Conservation (phyloP, 2,329 filamentous ascomycete species). For the Ophiocordyceps polyrhachis-furcata region DNA sequence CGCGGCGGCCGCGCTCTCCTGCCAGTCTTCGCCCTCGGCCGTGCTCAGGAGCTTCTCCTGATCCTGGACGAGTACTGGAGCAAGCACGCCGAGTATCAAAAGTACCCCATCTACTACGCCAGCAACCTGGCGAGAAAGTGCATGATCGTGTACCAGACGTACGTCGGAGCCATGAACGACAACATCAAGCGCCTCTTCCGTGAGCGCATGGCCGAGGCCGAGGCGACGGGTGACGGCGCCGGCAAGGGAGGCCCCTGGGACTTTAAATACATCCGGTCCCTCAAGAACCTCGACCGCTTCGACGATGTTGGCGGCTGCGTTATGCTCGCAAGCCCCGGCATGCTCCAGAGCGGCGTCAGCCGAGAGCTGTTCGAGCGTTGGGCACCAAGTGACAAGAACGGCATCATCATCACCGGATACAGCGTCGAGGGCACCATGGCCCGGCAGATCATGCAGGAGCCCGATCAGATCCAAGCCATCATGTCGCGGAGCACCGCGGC, state of each 20-base stretch:
- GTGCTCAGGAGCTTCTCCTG: slow-evolving; percentile 82
- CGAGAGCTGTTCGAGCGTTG: slow-evolving; percentile 83
- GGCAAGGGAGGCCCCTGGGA: slow-evolving; percentile 86
- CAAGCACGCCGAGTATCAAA: slow-evolving; percentile 73
- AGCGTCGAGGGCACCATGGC: slow-evolving; percentile 98
- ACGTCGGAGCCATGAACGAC: slow-evolving; percentile 96
- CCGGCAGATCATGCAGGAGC: slow-evolving; percentile 85
- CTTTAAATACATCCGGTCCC: slow-evolving; percentile 79
- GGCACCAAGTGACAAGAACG: slow-evolving; percentile 92
- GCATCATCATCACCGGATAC: slow-evolving; percentile 97
- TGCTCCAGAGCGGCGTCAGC: slow-evolving; percentile 93
- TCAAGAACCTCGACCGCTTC: slow-evolving; percentile 87
- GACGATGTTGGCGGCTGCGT: slow-evolving; percentile 92
- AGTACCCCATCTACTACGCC: slow-evolving; percentile 91
- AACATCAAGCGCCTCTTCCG: slow-evolving; percentile 94
- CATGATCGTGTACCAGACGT: slow-evolving; percentile 98
- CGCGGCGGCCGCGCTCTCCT: slow-evolving; percentile 82
- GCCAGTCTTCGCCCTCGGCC: slow-evolving; percentile 85
- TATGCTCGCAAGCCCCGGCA: slow-evolving; percentile 94
- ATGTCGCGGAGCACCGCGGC: slow-evolving; percentile 58
- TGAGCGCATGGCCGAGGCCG: slow-evolving; percentile 79
- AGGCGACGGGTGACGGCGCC: slow-evolving; percentile 55
- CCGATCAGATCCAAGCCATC: slow-evolving; percentile 83
- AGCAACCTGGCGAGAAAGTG: slow-evolving; percentile 88
- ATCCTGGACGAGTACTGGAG: slow-evolving; percentile 97